Evolutionary conservation across 352 stramenopile genomes (phyloP), one percentile per base, ranked within the genome.

Genomic region (Globisporangium nagaii): DNA sequence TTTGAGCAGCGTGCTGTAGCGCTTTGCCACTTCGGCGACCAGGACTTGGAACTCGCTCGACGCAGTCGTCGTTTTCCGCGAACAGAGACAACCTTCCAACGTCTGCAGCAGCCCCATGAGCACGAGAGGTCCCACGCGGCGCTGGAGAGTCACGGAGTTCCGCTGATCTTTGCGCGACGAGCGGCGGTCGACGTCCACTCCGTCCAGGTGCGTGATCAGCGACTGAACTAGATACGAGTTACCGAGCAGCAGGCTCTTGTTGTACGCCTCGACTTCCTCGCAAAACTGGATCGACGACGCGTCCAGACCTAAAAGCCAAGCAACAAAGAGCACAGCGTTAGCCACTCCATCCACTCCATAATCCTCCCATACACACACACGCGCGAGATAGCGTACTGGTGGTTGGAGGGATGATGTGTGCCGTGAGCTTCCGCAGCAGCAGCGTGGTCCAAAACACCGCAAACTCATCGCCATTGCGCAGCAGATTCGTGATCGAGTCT

Each of bases 31-130:
- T 32, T 76, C 67, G 30, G 66, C 69, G 5, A 93, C 64, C 28
- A 94, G 71, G 0, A 69, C 53, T 34, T 79, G 75, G 17, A 90
- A 88, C 31, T 90, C 80, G 10, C 77, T 68, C 2, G 75, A 62
- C 8, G 62, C 71, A 30, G 90, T 98, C 8, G 93, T 98, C 43
- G 90, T 68, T 32, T 81, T 75, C 11, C 80, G 78, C 9, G 88
- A 97, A 58, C 88, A 97, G 13, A 98, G 58, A 22, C 93, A 78
- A 8, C 70, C 81, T 64, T 98, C 93, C 0, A 98, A 68, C 15
- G 93, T 93, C 53, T 96, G 79, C 36, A 97, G 78, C 47, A 96
- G 60, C 1, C 87, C 88, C 84, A 98, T 96, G 47, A 97, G 72
- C 35, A 96, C 86, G 35, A 98, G 74, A 25, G 86, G 81, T 0